These are phyloP conservation scores for Komagataella mondaviorum DNA, from an alignment of 805 yeast species.

Conservation along the genomic window DNA sequence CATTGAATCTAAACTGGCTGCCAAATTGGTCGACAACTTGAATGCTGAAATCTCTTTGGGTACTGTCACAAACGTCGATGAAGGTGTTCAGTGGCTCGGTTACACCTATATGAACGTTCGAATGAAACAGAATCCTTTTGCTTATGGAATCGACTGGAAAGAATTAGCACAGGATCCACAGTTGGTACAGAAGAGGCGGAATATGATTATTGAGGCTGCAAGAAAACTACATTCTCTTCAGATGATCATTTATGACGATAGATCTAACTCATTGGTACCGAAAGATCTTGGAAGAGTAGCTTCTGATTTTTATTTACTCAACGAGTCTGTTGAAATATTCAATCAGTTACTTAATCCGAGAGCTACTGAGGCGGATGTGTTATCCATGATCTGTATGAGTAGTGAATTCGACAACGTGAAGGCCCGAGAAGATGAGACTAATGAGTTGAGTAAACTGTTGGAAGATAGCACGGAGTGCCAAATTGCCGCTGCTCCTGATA, in stretches of 20 bases:
- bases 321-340: slow-evolving; percentile 80
- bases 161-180: slow-evolving; percentile 77
- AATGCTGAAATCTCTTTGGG: slow-evolving; percentile 96
- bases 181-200: slow-evolving; percentile 57
- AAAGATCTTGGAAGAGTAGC: slow-evolving; percentile 93
- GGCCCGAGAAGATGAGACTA: slow-evolving; percentile 75
- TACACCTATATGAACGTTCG: slow-evolving; percentile 90
- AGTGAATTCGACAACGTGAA: slow-evolving; percentile 87
- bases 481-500: slow-evolving; percentile 60
- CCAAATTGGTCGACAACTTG: slow-evolving; percentile 76
- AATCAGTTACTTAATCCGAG: slow-evolving; percentile 71
- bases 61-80: slow-evolving; percentile 86
- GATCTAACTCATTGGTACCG: slow-evolving; percentile 62
- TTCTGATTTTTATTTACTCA: slow-evolving; percentile 80
- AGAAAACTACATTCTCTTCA: slow-evolving; percentile 72
- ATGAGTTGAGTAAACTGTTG: slow-evolving; percentile 50
- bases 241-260: slow-evolving; percentile 88
- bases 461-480: slow-evolving; percentile 66
- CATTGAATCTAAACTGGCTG: slow-evolving; percentile 73
- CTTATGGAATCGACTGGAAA: slow-evolving; percentile 83
- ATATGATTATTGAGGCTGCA: slow-evolving; percentile 71
- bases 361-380: slow-evolving; percentile 85
- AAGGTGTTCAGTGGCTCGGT: slow-evolving; percentile 96
- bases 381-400: slow-evolving; percentile 83
- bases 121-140: slow-evolving; percentile 88